Conservation (phyloP, 2,329 filamentous ascomycete genomes). For the Geosmithia putterillii region DNA sequence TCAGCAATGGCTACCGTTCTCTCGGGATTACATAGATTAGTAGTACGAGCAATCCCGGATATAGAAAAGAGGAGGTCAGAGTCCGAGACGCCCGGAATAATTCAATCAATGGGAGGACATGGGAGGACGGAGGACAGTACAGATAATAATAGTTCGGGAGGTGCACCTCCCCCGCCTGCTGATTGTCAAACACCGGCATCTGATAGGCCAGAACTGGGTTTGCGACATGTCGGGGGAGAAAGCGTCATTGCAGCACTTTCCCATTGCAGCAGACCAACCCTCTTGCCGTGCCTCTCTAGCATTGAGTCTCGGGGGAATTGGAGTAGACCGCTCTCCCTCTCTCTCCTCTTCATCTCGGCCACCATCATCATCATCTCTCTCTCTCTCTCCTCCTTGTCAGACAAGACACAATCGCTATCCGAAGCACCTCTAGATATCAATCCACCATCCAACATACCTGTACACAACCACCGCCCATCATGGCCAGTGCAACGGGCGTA, state of each 20-base stretch:
- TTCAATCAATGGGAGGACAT: too few species aligned
- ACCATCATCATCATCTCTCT: background rate
- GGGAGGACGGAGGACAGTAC: too few species aligned
- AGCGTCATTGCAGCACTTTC: background rate
- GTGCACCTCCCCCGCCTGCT: background rate
- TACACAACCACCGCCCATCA: too few species aligned
- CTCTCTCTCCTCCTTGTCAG: background rate
- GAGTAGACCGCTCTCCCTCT: background rate
- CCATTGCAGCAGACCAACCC: background rate
- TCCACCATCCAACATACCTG: background rate
- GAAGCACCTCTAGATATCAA: background rate
- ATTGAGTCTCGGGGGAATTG: too few species aligned
- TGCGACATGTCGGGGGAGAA: background rate
- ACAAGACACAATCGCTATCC: too few species aligned
- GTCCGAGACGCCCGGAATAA: too few species aligned
- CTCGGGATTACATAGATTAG: too few species aligned
- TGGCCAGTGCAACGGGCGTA: conserved; percentile 59
- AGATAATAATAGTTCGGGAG: too few species aligned
- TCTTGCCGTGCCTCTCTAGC: too few species aligned
- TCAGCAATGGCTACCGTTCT: too few species aligned
- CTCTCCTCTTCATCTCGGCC: background rate
- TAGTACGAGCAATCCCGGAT: too few species aligned
- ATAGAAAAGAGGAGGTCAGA: too few species aligned
- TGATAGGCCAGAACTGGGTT: background rate
- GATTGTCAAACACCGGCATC: background rate